These are phyloP conservation scores for Neoscytalidium dimidiatum DNA, from an alignment of 2,329 filamentous ascomycete genomes.

Conservation along the genomic window DNA sequence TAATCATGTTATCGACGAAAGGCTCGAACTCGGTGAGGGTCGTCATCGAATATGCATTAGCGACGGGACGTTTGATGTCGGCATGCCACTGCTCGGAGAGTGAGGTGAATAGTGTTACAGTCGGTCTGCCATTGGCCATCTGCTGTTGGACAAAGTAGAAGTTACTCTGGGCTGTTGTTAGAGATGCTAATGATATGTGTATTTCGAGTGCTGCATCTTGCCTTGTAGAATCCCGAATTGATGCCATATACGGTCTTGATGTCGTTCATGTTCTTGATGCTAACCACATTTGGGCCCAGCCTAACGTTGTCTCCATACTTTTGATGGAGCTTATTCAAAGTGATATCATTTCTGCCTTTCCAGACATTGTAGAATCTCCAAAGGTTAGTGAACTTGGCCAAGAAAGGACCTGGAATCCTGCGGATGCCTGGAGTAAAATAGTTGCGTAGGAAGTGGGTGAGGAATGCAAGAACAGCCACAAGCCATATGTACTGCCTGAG, in stretches of 20 bases:
- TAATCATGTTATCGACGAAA: constrained; percentile 30
- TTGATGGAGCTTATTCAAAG: constrained; percentile 56
- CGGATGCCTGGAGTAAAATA: neutral
- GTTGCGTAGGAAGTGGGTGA: neutral
- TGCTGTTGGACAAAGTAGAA: constrained; percentile 11
- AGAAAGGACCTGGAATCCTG: constrained; percentile 60
- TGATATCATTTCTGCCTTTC: constrained; percentile 23
- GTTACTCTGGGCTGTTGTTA: neutral
- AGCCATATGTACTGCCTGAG: neutral
- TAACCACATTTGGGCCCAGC: constrained; percentile 75
- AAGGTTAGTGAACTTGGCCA: constrained; percentile 67
- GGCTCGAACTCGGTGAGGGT: constrained; percentile 28
- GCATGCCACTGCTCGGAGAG: constrained; percentile 26
- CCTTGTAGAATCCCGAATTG: constrained; percentile 49
- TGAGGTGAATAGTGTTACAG: neutral
- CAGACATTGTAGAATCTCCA: constrained; percentile 65
- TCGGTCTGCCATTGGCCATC: neutral
- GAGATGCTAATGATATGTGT: neutral
- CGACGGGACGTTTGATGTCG: constrained; percentile 14
- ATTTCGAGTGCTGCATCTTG: neutral
- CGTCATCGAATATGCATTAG: constrained; percentile 25
- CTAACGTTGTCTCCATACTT: constrained; percentile 73
- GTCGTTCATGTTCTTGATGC: constrained; percentile 2
- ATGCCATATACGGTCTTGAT: constrained; percentile 65
- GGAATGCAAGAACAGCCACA: neutral